Base-by-base conservation (phyloP, 176 grass and related monocot genomes). In the Musa itinerans region DNA sequence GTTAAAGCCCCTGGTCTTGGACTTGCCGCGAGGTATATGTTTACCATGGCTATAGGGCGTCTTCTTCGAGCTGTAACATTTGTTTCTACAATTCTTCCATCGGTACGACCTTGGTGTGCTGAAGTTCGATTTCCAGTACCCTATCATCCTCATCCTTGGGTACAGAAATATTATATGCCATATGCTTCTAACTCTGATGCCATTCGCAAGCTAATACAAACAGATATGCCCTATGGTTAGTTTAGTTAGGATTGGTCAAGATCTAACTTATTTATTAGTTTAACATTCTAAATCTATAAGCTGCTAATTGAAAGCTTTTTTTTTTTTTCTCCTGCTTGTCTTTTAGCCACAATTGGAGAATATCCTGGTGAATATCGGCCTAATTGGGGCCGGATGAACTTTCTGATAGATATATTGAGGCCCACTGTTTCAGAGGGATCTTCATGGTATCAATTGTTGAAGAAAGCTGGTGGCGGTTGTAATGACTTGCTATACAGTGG, bases 401-500 rank as follows among this genome's bases (percentile, higher is more conserved):
- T 98, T 81, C 84, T 98, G 52, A 81, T 92, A 48, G 81, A 98
- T 25, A 80, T 93, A 66, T 83, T 98, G 67, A 89, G 90, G 72
- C 94, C 94, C 51, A 87, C 84, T 85, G 73, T 82, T 68, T 88
- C 83, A 69, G 90, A 93, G n/a, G 94, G 86, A 11, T 81, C 89
- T 53, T 90, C 87, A 58, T 92, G 93, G 93, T 90, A 93, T 73
- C 86, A 87, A 72, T 83, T 91, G 72, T 63, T 98, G 79, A 98
- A 93, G 82, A 98, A 81, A 86, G 88, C 90, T 71, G 85, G 86
- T 64, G 93, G 93, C 11, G 93, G 89, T 76, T 96, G 93, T 76
- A 98, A 88, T 79, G 94, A 98, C 63, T 86, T 98, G 80, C 83
- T 98, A 64, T 98, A 93, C 50, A 98, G 94, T 71, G 94, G 94